These are phyloP conservation scores for Phytophthora syringae DNA, from an alignment of 352 stramenopile species.

Conservation along the genomic window DNA sequence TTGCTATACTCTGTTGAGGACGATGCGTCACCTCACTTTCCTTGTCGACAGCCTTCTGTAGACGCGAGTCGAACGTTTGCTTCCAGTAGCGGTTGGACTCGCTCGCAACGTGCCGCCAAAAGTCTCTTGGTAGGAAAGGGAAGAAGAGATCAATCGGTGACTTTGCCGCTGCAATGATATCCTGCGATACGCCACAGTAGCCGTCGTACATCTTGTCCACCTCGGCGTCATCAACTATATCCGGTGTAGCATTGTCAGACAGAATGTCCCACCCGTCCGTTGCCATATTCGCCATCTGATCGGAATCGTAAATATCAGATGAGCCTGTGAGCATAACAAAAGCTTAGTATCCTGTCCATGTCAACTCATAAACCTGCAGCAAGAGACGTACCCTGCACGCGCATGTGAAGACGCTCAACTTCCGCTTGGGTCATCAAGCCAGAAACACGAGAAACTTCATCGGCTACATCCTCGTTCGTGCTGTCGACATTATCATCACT, in stretches of 20 bases:
- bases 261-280: background rate
- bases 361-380: background rate
- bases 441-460: background rate
- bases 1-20: background rate
- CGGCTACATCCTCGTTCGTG: background rate
- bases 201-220: background rate
- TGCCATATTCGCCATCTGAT: background rate
- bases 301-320: background rate
- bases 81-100: conserved; percentile 11
- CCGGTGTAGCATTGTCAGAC: background rate
- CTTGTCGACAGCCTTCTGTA: background rate
- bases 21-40: background rate
- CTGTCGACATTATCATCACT: too few species aligned
- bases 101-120: conserved; percentile 14
- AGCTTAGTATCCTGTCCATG: background rate
- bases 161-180: background rate
- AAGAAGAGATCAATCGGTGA: conserved; percentile 5
- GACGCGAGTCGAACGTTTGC: background rate
- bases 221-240: background rate
- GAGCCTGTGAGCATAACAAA: conserved; percentile 1
- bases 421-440: background rate
- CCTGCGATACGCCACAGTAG: background rate
- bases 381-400: background rate
- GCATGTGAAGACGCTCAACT: background rate
- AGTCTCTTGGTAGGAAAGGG: conserved; percentile 12